phyloP scores from a whole-genome alignment of 2,329 filamentous ascomycete genomes.

The Orbilia javanica region DNA sequence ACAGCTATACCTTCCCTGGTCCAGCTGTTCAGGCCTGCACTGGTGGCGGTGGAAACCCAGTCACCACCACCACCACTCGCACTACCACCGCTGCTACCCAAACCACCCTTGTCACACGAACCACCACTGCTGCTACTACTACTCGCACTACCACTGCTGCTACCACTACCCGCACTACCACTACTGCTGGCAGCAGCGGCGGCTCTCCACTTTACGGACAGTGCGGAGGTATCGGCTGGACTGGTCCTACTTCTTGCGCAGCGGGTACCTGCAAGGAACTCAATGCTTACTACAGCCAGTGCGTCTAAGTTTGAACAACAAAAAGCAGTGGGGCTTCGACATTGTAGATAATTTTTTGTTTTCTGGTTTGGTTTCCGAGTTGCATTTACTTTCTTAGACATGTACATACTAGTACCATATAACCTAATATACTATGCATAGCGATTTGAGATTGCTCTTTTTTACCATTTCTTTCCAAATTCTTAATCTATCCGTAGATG shows the following conservation, averaged over 20 bases:
- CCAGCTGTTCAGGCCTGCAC: slow-evolving; percentile 59
- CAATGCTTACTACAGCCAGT: slow-evolving; percentile 55
- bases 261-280: slow-evolving; percentile 37
- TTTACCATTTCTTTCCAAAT: background rate
- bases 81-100: slow-evolving; percentile 10
- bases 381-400: slow-evolving; percentile 39
- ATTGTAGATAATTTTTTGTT: slow-evolving; percentile 15
- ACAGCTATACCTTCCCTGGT: slow-evolving; percentile 63
- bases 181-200: background rate
- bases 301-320: slow-evolving; percentile 12
- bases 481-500: background rate
- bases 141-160: background rate
- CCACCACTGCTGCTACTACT: slow-evolving; percentile 17
- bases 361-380: slow-evolving; percentile 2
- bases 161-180: slow-evolving; percentile 30
- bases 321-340: background rate
- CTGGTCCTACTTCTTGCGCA: slow-evolving; percentile 49
- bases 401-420: slow-evolving; percentile 46
- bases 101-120: slow-evolving; percentile 34
- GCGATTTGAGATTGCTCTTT: slow-evolving; percentile 40
- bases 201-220: slow-evolving; percentile 47
- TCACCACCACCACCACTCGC: slow-evolving; percentile 20
- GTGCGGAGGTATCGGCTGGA: slow-evolving; percentile 50
- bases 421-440: slow-evolving; percentile 44
- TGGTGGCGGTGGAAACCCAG: slow-evolving; percentile 19